These are phyloP conservation scores for Pleurotus cornucopiae DNA, from an alignment of 768 basidiomycete genomes.

Conservation along the genomic window DNA sequence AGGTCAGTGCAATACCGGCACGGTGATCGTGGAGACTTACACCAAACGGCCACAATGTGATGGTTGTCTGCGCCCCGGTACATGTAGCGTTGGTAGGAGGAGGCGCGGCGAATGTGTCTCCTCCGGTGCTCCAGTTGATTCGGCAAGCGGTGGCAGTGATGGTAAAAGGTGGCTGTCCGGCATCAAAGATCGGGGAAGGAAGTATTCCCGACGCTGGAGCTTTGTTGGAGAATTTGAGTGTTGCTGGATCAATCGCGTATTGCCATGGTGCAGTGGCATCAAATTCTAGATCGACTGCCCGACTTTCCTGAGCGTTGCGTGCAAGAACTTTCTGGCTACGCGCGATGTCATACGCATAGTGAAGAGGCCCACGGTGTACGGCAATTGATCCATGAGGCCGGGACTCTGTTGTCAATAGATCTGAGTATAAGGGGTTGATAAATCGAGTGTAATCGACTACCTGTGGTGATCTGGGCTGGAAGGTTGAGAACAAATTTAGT, in stretches of 20 bases:
- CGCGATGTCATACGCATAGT: slow-evolving; percentile 51
- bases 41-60: slow-evolving; percentile 43
- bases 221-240: slow-evolving; percentile 32
- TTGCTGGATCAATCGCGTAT: slow-evolving; percentile 49
- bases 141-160: slow-evolving; percentile 48
- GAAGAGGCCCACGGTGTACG: slow-evolving; percentile 48
- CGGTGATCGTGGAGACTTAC: slow-evolving; percentile 26
- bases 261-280: slow-evolving; percentile 46
- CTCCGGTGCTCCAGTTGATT: slow-evolving; percentile 41
- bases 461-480: slow-evolving; percentile 42
- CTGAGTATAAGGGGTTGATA: background rate
- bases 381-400: slow-evolving; percentile 50
- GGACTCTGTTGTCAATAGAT: slow-evolving; percentile 27
- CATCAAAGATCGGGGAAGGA: slow-evolving; percentile 45
- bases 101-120: slow-evolving; percentile 43
- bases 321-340: slow-evolving; percentile 33
- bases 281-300: slow-evolving; percentile 47
- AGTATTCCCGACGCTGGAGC: slow-evolving; percentile 28
- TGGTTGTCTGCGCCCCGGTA: slow-evolving; percentile 32
- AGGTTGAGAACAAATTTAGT: slow-evolving; percentile 41
- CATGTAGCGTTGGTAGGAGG: slow-evolving; percentile 27
- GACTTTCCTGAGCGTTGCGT: slow-evolving; percentile 36
- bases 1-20: no score
- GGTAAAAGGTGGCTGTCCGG: slow-evolving; percentile 41
- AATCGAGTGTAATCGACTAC: slow-evolving; percentile 17